Base-by-base conservation (phyloP, 495 filamentous ascomycete species). In the Xylaria acuta region DNA sequence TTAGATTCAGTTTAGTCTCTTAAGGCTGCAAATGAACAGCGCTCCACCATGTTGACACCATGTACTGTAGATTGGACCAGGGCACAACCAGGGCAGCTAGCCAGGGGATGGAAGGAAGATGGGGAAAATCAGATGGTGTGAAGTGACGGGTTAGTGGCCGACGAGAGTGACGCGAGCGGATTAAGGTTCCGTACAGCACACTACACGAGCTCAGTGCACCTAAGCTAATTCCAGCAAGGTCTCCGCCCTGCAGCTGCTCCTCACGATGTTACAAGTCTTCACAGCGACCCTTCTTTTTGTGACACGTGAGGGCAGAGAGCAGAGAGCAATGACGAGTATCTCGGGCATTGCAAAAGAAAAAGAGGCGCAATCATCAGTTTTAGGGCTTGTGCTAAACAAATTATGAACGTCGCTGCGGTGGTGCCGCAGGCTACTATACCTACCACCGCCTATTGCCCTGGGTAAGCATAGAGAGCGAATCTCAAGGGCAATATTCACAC, bases 1-100 rank as follows among this genome's bases (percentile, higher is more conserved):
- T 45, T 36, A 12, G 67, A 69, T 69, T 59, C 54, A 62, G 56
- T 45, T 38, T 60, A 62, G 65, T 56, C n/a, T 56, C 38, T 47
- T 67, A 67, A 53, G 64, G 64, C 64, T 67, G 64, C 40, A 53
- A 67, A 67, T 51, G 27, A 47, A 67, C 20, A 32, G 32, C n/a
- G 32, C 64, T 67, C 64, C 64, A 67, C 64, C 64, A 56, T 32
- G 30, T 56, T 5, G 53, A 56, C 53, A 25, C 20, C 47, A 60
- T 60, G 58, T 60, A 60, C 12, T 5, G n/a, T n/a, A n/a, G 41
- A 51, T 49, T 65, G 63, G 30, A 36, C 45, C 45, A 53, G 40
- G 64, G 32, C 64, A 67, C 11, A 51, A 51, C 45, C 22, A 66
- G 45, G 45, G 64, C 47, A 67, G 45, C 41, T 53, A 54, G 45